Percentiles rank a stretch among this genome's conserved stretches.
phyloP scores from a whole-genome alignment of 257 asterid species.

The Solanum corneliomulleri region DNA sequence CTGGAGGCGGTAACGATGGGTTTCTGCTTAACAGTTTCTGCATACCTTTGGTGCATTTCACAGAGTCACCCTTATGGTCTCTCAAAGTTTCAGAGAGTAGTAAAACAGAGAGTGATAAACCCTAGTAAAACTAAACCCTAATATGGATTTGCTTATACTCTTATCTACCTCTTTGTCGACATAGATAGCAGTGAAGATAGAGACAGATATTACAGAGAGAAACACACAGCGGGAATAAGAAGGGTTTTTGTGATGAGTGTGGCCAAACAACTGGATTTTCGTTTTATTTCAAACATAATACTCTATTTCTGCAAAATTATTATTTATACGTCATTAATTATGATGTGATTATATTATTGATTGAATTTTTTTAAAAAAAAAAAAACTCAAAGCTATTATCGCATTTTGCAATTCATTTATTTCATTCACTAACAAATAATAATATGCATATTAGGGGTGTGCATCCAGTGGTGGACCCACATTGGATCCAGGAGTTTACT shows the following conservation, averaged over 20 bases:
- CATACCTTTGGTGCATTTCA: constrained; percentile 25
- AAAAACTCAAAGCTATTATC: too few relatives aligned
- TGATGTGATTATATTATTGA: too few relatives aligned
- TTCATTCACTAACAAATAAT: too few relatives aligned
- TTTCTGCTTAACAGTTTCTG: constrained; percentile 25
- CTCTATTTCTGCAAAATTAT: too few relatives aligned
- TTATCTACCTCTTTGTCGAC: background rate
- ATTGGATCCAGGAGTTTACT: too few relatives aligned
- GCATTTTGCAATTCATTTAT: too few relatives aligned
- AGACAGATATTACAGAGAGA: background rate
- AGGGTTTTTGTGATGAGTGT: background rate
- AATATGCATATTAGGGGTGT: too few relatives aligned
- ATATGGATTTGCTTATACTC: background rate
- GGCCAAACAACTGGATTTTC: background rate
- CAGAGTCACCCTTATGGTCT: background rate
- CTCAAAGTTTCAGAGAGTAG: background rate
- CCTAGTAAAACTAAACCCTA: background rate
- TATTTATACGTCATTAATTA: background rate
- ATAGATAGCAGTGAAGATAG: background rate
- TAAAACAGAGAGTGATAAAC: background rate
- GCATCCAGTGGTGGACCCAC: too few relatives aligned
- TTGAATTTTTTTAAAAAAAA: too few relatives aligned
- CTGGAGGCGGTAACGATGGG: constrained; percentile 9
- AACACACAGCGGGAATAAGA: background rate
- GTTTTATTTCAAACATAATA: background rate